Base-by-base conservation (phyloP, 352 stramenopile genomes). In the Phytophthora capsici region DNA sequence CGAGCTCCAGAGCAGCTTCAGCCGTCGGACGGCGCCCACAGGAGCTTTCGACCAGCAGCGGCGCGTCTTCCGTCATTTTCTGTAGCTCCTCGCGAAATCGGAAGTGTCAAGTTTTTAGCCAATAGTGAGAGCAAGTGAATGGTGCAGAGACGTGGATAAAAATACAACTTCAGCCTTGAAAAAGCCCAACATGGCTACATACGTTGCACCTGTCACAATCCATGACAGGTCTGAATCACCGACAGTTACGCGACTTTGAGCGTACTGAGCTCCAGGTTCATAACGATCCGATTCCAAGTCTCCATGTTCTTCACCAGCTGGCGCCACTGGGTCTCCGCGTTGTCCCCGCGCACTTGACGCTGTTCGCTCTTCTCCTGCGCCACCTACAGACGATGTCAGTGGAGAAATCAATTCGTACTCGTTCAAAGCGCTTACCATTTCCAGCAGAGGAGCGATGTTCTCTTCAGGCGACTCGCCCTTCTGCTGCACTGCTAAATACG, bases 231-330 rank as follows among this genome's bases (percentile, higher is more conserved):
- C 26, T 32, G 26, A 32, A 6, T 32, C 26, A 1, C 34, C 34
- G 34, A 22, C 6, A 6, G 12, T 44, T 58, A 72, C 6, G 55
- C 50, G 19, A 66, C 53, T 65, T 68, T 66, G 13, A 75, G 16
- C 23, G 57, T 71, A 25, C 61, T 76, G 13, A 80, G 68, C 63
- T 80, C 71, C 67, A 95, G 62, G 53, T 89, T 93, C 70, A 89
- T 84, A 40, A 95, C 70, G 55, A 95, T 93, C 66, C 86, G 84
- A 66, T 91, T 93, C 87, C 87, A 95, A 14, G 80, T 57, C 66
- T 95, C 87, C 85, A 95, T 95, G 69, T 80, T 89, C 75, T 91
- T 90, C 20, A 95, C 83, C 5, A 95, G 72, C 46, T 89, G 76
- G 9, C 83, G 83, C 87, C 87, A 95, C 50, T 90, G 75, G 9